These are phyloP conservation scores for Ogataea nakhonphanomensis DNA, from an alignment of 805 yeast species.

Conservation along the genomic window DNA sequence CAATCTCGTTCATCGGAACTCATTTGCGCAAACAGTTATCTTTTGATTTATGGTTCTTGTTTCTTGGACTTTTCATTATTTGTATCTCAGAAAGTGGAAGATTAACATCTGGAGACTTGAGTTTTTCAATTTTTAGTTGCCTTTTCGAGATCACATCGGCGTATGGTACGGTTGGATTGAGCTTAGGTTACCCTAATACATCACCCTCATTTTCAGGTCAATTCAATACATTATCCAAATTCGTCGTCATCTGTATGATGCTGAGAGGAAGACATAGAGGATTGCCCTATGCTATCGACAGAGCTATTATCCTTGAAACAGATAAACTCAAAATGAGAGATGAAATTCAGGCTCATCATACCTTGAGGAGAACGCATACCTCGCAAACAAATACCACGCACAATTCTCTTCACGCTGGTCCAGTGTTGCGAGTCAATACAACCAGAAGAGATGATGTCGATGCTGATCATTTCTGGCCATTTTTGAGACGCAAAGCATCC, in stretches of 20 bases:
- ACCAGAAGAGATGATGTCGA: conserved; percentile 8
- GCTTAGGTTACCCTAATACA: conserved; percentile 73
- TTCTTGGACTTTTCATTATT: conserved; percentile 78
- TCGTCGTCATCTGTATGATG: conserved; percentile 85
- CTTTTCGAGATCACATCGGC: conserved; percentile 91
- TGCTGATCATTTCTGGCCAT: conserved; percentile 7
- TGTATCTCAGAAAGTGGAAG: conserved; percentile 80
- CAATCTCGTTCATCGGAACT: conserved; percentile 68
- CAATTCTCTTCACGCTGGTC: conserved; percentile 8
- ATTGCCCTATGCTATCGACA: conserved; percentile 85
- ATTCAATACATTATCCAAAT: conserved; percentile 70
- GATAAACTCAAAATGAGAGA: conserved; percentile 63
- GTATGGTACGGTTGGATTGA: conserved; percentile 93
- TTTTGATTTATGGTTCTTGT: conserved; percentile 91
- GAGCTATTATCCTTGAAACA: conserved; percentile 86
- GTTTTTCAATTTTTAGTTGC: conserved; percentile 66
- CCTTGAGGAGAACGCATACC: conserved; percentile 29
- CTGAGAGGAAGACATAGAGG: conserved; percentile 97
- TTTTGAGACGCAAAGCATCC: conserved; percentile 13
- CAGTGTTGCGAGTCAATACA: conserved; percentile 16
- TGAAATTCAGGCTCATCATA: conserved; percentile 51
- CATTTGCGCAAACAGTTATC: conserved; percentile 91
- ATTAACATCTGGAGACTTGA: conserved; percentile 40
- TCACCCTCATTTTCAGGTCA: conserved; percentile 70
- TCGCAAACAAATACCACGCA: conserved; percentile 9